phyloP scores from a whole-genome alignment of 305 asterid genomes.

The Fraxinus nigra region DNA sequence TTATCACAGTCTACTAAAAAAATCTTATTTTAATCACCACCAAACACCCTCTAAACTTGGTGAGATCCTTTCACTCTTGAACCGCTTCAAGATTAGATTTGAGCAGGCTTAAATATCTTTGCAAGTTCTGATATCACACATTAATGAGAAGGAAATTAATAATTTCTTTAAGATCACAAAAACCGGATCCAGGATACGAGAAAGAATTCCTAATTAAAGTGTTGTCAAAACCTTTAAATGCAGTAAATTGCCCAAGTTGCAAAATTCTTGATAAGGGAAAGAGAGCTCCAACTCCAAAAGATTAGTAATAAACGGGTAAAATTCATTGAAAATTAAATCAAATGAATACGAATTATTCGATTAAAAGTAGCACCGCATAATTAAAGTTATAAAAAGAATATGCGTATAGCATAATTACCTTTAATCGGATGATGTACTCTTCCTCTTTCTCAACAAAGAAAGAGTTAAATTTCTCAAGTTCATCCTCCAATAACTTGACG shows the following conservation, averaged over 20 bases:
- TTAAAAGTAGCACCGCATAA: not conserved
- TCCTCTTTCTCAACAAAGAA: conserved; percentile 90
- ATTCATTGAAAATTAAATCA: not conserved
- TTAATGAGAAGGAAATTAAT: not conserved
- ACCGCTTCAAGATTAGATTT: not conserved
- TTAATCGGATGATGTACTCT: conserved; percentile 76
- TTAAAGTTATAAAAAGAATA: not conserved
- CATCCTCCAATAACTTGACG: conserved; percentile 72
- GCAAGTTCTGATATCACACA: not conserved
- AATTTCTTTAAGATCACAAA: not conserved
- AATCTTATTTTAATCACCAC: too few species aligned
- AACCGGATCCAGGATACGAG: not conserved
- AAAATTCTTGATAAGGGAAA: not conserved
- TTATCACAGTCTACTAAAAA: too few species aligned
- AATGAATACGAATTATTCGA: not conserved
- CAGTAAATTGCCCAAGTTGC: not conserved
- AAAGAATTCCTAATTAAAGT: not conserved
- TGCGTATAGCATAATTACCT: conserved; percentile 39
- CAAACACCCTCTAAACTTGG: too few species aligned
- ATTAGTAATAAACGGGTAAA: not conserved
- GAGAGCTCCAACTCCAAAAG: not conserved
- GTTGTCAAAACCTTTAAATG: not conserved
- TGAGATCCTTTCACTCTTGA: too few species aligned
- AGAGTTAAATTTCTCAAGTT: conserved; percentile 81
- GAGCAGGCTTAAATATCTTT: not conserved